Percentiles rank a stretch among this genome's conserved stretches.
Conservation (phyloP, 352 stramenopile species). For the Aphanomyces invadans region DNA sequence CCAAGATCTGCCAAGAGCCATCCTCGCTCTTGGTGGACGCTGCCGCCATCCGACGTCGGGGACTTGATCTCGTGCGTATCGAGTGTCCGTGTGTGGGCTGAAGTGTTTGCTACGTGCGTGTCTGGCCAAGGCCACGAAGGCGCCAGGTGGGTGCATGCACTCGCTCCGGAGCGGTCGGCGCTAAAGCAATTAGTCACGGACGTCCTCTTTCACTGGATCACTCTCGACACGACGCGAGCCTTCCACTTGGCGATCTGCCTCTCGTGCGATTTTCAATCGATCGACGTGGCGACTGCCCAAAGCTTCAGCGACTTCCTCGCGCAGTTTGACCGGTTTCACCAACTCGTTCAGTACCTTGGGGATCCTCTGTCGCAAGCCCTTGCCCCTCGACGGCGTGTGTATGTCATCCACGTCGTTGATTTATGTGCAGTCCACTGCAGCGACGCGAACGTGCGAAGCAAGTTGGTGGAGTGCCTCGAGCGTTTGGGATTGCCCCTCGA, state of each 20-base stretch:
- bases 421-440: not conserved
- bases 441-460: not conserved
- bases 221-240: not conserved
- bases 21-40: not conserved
- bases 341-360: not conserved
- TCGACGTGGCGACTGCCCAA: not conserved
- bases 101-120: not conserved
- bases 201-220: not conserved
- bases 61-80: not conserved
- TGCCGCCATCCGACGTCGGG: not conserved
- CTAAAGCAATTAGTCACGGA: not conserved
- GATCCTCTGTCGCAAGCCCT: not conserved
- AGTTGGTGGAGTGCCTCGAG: not conserved
- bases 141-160: not conserved
- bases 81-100: not conserved
- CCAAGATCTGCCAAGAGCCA: too few species aligned
- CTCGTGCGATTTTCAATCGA: not conserved
- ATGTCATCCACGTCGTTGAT: not conserved
- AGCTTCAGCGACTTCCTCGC: constrained; percentile 5
- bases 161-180: not conserved
- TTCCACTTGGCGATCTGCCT: not conserved
- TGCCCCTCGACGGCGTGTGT: not conserved
- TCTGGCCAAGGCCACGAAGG: not conserved
- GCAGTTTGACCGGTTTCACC: constrained; percentile 3
- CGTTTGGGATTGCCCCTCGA: not conserved